phyloP scores from a whole-genome alignment of 2,329 filamentous ascomycete species.

The Colletotrichum acutatum region DNA sequence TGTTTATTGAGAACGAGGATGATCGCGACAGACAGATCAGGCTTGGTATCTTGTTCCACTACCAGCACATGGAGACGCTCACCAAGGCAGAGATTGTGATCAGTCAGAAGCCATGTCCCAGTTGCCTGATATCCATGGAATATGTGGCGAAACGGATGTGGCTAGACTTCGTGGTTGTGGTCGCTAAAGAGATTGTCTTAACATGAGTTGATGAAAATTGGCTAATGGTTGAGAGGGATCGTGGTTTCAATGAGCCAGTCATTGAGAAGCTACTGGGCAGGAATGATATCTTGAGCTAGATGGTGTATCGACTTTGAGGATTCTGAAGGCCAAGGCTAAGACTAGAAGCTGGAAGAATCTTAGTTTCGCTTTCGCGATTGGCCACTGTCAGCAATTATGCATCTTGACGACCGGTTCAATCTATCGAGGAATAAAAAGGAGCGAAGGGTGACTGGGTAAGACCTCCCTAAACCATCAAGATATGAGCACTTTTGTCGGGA shows the following conservation, averaged over 20 bases:
- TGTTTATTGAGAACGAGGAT: not conserved
- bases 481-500: too few species aligned
- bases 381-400: fast-evolving
- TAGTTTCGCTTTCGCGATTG: not conserved
- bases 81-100: not conserved
- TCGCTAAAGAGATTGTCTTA: not conserved
- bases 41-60: not conserved
- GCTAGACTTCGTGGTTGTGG: not conserved
- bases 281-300: too few species aligned
- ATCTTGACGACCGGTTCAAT: not conserved
- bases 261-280: too few species aligned
- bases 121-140: not conserved
- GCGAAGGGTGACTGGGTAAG: not conserved
- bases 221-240: too few species aligned
- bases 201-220: not conserved
- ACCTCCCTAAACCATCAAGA: too few species aligned
- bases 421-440: not conserved
- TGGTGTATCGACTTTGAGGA: too few species aligned
- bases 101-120: not conserved
- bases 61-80: not conserved
- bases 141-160: not conserved
- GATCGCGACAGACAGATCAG: not conserved
- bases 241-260: too few species aligned
- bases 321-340: too few species aligned
- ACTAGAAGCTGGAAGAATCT: too few species aligned